These are phyloP conservation scores for Trichaptum fuscoviolaceum DNA, from an alignment of 768 basidiomycete species.

Conservation along the genomic window DNA sequence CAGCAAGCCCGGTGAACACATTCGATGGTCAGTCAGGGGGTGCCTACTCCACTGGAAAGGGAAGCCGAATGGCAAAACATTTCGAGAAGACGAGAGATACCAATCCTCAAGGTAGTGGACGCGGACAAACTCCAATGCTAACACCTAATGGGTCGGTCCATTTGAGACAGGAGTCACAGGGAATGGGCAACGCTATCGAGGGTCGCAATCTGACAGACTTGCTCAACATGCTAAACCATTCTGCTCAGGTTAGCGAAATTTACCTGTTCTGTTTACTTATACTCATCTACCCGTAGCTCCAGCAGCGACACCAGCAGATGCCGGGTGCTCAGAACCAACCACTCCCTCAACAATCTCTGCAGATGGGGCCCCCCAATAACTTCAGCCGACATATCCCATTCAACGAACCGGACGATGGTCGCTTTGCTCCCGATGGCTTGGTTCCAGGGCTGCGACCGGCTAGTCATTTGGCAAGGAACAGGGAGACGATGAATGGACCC, in stretches of 20 bases:
- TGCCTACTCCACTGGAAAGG: conserved; percentile 51
- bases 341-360: conserved; percentile 21
- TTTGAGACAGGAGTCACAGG: neutral
- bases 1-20: neutral
- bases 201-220: conserved; percentile 42
- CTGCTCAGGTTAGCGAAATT: conserved; percentile 54
- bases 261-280: neutral
- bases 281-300: conserved; percentile 19
- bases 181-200: neutral
- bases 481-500: conserved; percentile 43
- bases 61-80: conserved; percentile 84
- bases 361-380: conserved; percentile 18
- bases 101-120: conserved; percentile 30
- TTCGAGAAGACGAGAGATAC: conserved; percentile 56
- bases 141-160: neutral
- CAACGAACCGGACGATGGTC: conserved; percentile 71
- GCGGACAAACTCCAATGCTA: conserved; percentile 33
- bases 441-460: conserved; percentile 75
- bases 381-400: conserved; percentile 52
- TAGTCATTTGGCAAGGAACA: conserved; percentile 43
- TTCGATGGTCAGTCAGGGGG: conserved; percentile 2
- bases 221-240: conserved; percentile 74
- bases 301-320: conserved; percentile 35
- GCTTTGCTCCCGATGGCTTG: conserved; percentile 80
- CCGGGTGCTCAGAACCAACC: conserved; percentile 27